Evolutionary conservation across 2,329 filamentous ascomycete genomes (phyloP), one percentile per base, ranked within the genome.

Genomic region (Fusarium napiforme): DNA sequence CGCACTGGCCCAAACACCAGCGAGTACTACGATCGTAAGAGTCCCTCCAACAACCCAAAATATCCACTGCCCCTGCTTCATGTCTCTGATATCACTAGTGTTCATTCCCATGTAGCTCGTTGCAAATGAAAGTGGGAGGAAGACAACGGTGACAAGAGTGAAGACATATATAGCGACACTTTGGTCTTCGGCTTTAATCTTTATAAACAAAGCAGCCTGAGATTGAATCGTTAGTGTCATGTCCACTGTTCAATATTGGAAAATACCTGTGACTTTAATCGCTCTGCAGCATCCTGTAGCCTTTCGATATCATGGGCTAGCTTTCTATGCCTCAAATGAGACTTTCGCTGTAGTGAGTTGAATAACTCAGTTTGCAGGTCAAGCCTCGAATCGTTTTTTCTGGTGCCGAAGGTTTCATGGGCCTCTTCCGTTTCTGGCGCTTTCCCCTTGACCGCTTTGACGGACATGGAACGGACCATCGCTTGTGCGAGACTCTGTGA

Each of bases 221-320:
- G 9, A 5, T 21, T 28, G 18, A 6, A 4, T 5, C 0, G 2
- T 47, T 47, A 47, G 19, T 5, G 7, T 47, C 9, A 28, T 7
- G 0, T 28, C 4, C 4, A 19, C 3, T 21, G 5, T 9, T 15
- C 7, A 6, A 21, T 3, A 26, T 28, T 28, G 5, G 2, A 10
- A 21, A 28, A 6, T 21, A 47, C 26, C 26, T 30, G 26, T 5
- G 9, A 30, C 19, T 47, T 30, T 2, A 47, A 21, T 28, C 45
- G 9, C 19, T 47, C 45, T 21, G 45, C 10, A 10, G 45, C 3
- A 3, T 47, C 26, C 16, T 46, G 26, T 0, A 46, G 16, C 16
- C 7, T 46, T 46, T 46, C 18, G 11, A 28, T 28, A 46, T 46
- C 43, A 3, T 46, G 19, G 12, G 23, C 18, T 4, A 46, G 11